Base-by-base conservation (phyloP, 805 yeast genomes). In the Middelhovenomyces tepae region DNA sequence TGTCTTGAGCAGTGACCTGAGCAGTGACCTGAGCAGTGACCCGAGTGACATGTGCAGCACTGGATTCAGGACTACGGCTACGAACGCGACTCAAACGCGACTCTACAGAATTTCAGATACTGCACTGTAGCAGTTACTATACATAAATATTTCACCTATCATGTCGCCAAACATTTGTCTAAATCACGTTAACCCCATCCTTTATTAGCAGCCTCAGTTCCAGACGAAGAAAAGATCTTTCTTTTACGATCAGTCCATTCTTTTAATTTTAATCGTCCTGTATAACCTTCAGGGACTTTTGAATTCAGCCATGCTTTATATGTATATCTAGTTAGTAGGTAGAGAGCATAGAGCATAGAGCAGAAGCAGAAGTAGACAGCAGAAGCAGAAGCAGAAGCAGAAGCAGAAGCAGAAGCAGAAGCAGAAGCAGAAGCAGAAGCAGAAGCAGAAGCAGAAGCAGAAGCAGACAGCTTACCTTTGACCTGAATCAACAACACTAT, bases 291-390 rank as follows among this genome's bases (percentile, higher is more conserved):
- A 16, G 7, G 13, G 7, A 20, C 20, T n/a, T 20, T 18, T 7
- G 29, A 26, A 16, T 26, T 26, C 19, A 6, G 20, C 29, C 29
- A 26, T 7, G 29, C 29, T 13, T 26, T 26, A n/a, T 26, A 26
- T 8, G n/a, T 20, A 26, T 26, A 26, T n/a, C n/a, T n/a, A n/a
- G n/a, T n/a, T n/a, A n/a, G n/a, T n/a, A n/a, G n/a, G n/a, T n/a
- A n/a, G n/a, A n/a, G n/a, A n/a, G n/a, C n/a, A n/a, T n/a, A n/a
- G n/a, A n/a, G n/a, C n/a, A n/a, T n/a, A n/a, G n/a, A n/a, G n/a
- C n/a, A n/a, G n/a, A 21, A 21, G 23, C n/a, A 20, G 10, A 20
- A 8, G 8, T 8, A 10, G 10, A 20, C 22, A 20, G 9, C 22
- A 20, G 22, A 20, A 20, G 9, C 22, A 20, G 22, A 20, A 20